A percentile compares a stretch with the other conserved stretches of the same genome.
Conservation (phyloP, 768 basidiomycete genomes). For the Boletus sp. region DNA sequence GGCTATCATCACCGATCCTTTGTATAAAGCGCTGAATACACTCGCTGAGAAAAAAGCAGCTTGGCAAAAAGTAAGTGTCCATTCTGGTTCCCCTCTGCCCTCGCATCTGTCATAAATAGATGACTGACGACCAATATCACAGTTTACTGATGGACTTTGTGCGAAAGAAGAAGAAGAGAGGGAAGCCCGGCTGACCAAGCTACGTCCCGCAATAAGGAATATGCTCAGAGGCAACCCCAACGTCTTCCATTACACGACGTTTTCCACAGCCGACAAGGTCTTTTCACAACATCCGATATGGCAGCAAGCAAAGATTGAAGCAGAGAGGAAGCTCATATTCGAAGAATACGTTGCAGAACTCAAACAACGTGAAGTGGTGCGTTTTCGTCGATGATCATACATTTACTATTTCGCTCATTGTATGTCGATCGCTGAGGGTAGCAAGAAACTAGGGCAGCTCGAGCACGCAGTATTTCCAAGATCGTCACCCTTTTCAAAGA, state of each 20-base stretch:
- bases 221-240: constrained; percentile 85
- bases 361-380: constrained; percentile 84
- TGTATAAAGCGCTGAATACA: constrained; percentile 91
- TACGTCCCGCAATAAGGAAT: constrained; percentile 83
- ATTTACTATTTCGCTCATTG: constrained; percentile 5
- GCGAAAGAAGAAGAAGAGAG: constrained; percentile 84
- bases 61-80: constrained; percentile 78
- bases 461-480: constrained; percentile 76
- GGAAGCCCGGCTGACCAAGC: constrained; percentile 76
- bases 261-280: constrained; percentile 80
- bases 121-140: constrained; percentile 7
- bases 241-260: constrained; percentile 90
- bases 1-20: constrained; percentile 95
- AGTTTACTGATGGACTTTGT: constrained; percentile 74
- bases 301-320: constrained; percentile 80
- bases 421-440: constrained; percentile 28
- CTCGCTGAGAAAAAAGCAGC: constrained; percentile 92
- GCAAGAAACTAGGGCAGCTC: constrained; percentile 77
- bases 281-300: constrained; percentile 89
- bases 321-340: constrained; percentile 83
- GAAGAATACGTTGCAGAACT: constrained; percentile 89
- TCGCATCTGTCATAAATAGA: background rate
- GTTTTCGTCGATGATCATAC: constrained; percentile 26
- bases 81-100: background rate
- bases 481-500: constrained; percentile 83